Conservation (phyloP, 306 rosid species). For the Astragalus glycyphyllos region DNA sequence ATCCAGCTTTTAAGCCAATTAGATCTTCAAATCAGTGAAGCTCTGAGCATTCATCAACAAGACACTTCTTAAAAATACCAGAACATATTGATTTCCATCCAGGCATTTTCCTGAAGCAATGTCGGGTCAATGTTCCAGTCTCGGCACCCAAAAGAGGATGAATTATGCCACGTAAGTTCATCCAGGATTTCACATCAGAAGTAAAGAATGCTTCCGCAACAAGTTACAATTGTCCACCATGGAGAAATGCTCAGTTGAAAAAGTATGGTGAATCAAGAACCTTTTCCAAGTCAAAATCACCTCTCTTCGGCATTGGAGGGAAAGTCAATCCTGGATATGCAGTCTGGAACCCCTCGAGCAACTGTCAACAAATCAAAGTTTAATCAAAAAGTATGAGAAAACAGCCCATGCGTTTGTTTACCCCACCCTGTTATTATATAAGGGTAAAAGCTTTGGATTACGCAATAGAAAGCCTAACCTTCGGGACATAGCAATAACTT, state of each 20-base stretch:
- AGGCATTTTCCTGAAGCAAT: constrained; percentile 38
- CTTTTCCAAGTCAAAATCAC: constrained; percentile 71
- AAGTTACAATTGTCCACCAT: constrained; percentile 1
- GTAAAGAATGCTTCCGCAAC: constrained; percentile 28
- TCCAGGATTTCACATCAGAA: constrained; percentile 20
- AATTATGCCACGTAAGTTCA: constrained; percentile 8
- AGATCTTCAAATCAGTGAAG: background rate
- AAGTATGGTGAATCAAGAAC: constrained; percentile 82
- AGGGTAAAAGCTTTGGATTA: constrained; percentile 1
- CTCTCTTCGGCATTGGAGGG: constrained; percentile 78
- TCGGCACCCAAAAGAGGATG: constrained; percentile 37
- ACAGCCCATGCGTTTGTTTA: constrained; percentile 9
- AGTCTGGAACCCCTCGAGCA: constrained; percentile 69
- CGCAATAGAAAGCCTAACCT: constrained; percentile 1
- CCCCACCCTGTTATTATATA: background rate
- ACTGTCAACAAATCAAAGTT: constrained; percentile 52
- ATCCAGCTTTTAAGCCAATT: background rate
- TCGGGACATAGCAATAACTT: constrained; percentile 27
- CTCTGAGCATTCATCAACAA: constrained; percentile 20
- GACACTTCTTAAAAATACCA: constrained; percentile 19
- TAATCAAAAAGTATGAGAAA: constrained; percentile 23
- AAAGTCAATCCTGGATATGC: constrained; percentile 70
- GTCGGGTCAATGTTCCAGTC: constrained; percentile 36
- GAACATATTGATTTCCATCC: constrained; percentile 30
- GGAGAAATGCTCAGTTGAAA: constrained; percentile 63